Evolutionary conservation across 2,329 filamentous ascomycete species (phyloP).

Genomic region (Chaetomium strumarium): DNA sequence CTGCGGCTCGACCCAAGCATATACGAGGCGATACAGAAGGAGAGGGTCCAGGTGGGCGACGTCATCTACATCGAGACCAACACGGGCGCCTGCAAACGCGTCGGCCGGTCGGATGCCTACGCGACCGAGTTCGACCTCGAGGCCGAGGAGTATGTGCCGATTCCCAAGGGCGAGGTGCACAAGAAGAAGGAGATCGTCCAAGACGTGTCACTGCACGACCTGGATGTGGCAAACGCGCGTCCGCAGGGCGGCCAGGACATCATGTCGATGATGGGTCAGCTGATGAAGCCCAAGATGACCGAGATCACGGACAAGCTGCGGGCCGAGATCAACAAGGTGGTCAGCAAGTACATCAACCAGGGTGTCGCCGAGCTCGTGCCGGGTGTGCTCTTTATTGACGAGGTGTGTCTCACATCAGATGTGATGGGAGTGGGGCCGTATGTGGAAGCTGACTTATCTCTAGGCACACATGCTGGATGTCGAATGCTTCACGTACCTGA

Average conservation of each 20-base stretch:
- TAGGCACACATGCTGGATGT: slow-evolving; percentile 99
- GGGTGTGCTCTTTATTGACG: slow-evolving; percentile 96
- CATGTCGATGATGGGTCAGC: slow-evolving; percentile 99
- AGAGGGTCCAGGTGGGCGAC: slow-evolving; percentile 90
- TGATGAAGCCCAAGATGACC: slow-evolving; percentile 99
- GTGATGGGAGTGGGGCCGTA: not conserved
- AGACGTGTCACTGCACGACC: slow-evolving; percentile 92
- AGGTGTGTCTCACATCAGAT: slow-evolving; percentile 51
- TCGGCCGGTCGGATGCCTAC: slow-evolving; percentile 92
- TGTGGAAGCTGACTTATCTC: slow-evolving; percentile 25
- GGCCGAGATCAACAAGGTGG: slow-evolving; percentile 96
- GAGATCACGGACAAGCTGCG: slow-evolving; percentile 98
- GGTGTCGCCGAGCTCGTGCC: slow-evolving; percentile 97
- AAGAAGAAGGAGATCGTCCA: slow-evolving; percentile 99
- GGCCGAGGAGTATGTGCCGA: slow-evolving; percentile 97
- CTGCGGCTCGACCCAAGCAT: slow-evolving; percentile 93
- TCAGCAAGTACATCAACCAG: slow-evolving; percentile 98
- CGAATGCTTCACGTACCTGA: slow-evolving; percentile 98
- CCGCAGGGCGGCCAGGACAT: slow-evolving; percentile 98
- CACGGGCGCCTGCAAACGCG: slow-evolving; percentile 94
- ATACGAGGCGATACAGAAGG: slow-evolving; percentile 98
- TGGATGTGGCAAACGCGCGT: slow-evolving; percentile 91
- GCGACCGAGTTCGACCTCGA: slow-evolving; percentile 98
- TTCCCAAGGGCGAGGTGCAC: slow-evolving; percentile 97
- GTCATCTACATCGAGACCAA: slow-evolving; percentile 99